Conservation (phyloP, 768 basidiomycete genomes). For the Macrocybe gigantea region DNA sequence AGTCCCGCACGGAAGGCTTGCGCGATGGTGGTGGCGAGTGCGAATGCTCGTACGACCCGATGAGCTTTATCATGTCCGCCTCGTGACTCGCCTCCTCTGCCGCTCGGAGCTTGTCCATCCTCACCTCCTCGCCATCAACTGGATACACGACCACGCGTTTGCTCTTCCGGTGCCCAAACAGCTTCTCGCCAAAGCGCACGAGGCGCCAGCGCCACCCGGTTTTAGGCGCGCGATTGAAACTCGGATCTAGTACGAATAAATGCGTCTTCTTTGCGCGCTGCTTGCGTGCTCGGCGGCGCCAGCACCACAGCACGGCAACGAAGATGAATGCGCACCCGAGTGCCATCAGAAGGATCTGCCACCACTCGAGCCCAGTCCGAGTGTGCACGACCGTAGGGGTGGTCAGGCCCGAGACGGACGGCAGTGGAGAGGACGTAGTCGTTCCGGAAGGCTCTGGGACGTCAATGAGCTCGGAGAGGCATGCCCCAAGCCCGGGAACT, state of each 20-base stretch:
- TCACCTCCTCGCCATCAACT: constrained; percentile 9
- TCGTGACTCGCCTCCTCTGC: constrained; percentile 17
- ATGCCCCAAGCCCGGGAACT: constrained; percentile 68
- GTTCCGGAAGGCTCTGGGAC: constrained; percentile 43
- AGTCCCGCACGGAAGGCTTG: constrained; percentile 21
- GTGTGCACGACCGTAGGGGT: constrained; percentile 31
- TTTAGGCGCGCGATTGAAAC: constrained; percentile 28
- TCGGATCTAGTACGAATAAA: constrained; percentile 41
- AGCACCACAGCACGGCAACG: constrained; percentile 56
- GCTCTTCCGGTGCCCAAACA: constrained; percentile 46
- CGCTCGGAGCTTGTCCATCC: constrained; percentile 10
- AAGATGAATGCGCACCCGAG: constrained; percentile 81
- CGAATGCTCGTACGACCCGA: constrained; percentile 13
- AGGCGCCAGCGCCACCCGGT: constrained; percentile 52
- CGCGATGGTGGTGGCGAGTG: constrained; percentile 3
- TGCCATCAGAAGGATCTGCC: constrained; percentile 81
- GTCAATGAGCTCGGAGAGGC: constrained; percentile 65
- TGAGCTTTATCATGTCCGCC: constrained; percentile 19
- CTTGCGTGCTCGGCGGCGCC: constrained; percentile 63
- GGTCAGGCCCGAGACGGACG: constrained; percentile 50
- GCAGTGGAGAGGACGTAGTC: constrained; percentile 39
- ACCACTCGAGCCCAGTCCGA: constrained; percentile 54
- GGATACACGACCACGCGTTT: constrained; percentile 6
- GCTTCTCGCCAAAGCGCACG: constrained; percentile 47
- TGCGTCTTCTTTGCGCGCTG: constrained; percentile 61